These are phyloP conservation scores for Ceratobasidium papillatum DNA, from an alignment of 1,284 basidiomycete genomes.

Conservation along the genomic window DNA sequence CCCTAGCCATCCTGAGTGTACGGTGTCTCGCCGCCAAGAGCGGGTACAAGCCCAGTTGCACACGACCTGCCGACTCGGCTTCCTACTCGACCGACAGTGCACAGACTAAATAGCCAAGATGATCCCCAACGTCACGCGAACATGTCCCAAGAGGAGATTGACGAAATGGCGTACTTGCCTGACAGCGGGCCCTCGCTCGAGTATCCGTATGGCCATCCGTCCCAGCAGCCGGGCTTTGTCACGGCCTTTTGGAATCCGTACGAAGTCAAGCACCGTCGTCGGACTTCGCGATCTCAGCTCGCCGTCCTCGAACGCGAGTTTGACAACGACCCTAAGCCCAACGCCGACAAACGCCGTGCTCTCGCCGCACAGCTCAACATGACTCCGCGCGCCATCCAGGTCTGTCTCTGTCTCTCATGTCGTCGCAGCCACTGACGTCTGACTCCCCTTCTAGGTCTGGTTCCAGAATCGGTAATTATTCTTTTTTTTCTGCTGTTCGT, in stretches of 20 bases:
- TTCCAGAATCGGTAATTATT: conserved; percentile 83
- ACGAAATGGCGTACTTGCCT: conserved; percentile 33
- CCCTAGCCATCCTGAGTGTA: conserved; percentile 13
- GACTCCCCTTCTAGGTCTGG: conserved; percentile 69
- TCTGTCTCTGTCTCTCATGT: conserved; percentile 54
- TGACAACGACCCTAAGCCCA: conserved; percentile 87
- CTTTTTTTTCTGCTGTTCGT: background rate
- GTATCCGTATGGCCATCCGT: background rate
- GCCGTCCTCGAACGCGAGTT: conserved; percentile 88
- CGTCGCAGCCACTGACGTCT: conserved; percentile 40
- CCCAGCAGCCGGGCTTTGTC: conserved; percentile 30
- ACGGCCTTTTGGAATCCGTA: conserved; percentile 71
- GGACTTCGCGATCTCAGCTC: conserved; percentile 84
- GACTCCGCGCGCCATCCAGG: conserved; percentile 92
- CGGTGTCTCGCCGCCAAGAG: conserved; percentile 7
- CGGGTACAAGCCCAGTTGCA: conserved; percentile 18
- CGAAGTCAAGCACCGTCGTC: conserved; percentile 89
- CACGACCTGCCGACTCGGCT: conserved; percentile 36
- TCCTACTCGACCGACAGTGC: conserved; percentile 8
- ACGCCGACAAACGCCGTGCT: conserved; percentile 77
- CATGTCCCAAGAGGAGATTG: too few species aligned
- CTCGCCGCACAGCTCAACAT: conserved; percentile 86
- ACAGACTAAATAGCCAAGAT: too few species aligned
- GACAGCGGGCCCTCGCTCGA: conserved; percentile 31
- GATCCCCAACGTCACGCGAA: too few species aligned